Evolutionary conservation across 1,139 yeast species (phyloP), one percentile per base, ranked within the genome.

Genomic region (Pichia sp.): DNA sequence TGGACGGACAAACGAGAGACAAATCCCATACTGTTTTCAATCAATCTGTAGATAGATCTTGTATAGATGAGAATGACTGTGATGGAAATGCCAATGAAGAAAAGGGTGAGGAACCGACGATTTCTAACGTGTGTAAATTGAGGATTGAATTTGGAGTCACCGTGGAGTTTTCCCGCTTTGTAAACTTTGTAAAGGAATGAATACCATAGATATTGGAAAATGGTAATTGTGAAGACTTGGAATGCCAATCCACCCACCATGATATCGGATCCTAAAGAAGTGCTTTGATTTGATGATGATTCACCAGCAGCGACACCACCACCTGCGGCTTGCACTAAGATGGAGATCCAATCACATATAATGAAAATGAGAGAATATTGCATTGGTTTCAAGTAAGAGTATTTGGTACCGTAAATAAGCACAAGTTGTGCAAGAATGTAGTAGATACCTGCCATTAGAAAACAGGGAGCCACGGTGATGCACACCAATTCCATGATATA

Each of bases 391-490:
- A 85, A 55, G 0, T 69, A 54, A 1, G 88, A 74, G 49, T 62
- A 76, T 28, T 66, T 56, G 27, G 71, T 61, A 9, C 93, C 91
- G 53, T 75, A 81, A 6, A 82, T 62, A 37, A 79, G 73, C 32
- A 77, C 72, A 40, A 79, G 48, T 54, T 81, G 83, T 6, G 84
- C 88, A 48, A 84, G 65, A 35, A 79, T 60, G 50, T 72, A 79
- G 58, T 85, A 86, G 7, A 85, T 64, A 3, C 93, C 94, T 6
- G 80, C 95, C 84, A 83, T 81, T 36, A 83, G 67, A 55, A 86
- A 82, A 27, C 29, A 14, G 5, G 42, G 40, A 5, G 37, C 32
- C 9, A 33, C 16, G 2, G 33, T 35, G 9, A 35, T 16, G 24
- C 34, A 29, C 6, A 22, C 14, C 5, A 23, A 32, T 30, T 33